Evolutionary conservation across 257 asterid genomes (phyloP).

Genomic region (Solanum megistacrolobum): DNA sequence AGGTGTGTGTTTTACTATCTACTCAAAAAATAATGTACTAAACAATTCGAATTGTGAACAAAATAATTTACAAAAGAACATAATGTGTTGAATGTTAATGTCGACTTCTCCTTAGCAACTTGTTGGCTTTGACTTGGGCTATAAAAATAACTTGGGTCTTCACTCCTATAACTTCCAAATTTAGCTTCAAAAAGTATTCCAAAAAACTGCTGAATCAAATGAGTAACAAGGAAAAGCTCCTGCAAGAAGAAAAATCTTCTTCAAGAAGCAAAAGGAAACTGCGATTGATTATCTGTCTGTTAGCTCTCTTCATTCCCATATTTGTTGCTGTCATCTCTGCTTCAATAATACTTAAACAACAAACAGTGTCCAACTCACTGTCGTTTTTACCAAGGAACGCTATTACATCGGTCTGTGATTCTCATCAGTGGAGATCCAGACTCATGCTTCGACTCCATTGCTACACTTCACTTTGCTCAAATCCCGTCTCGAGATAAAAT

Average conservation of each 20-base stretch:
- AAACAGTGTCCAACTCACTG: not conserved
- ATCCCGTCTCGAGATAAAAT: not conserved
- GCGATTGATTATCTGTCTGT: not conserved
- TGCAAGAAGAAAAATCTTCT: not conserved
- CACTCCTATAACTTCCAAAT: not conserved
- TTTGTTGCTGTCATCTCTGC: not conserved
- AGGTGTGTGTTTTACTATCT: not conserved
- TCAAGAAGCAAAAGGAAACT: not conserved
- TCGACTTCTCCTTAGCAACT: not conserved
- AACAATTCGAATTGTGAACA: not conserved
- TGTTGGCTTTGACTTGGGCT: not conserved
- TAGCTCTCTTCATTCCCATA: not conserved
- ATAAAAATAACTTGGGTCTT: not conserved
- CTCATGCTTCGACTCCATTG: not conserved
- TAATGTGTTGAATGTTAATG: not conserved
- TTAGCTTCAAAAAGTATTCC: not conserved
- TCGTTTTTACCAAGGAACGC: not conserved
- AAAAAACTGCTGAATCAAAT: not conserved
- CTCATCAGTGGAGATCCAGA: not conserved
- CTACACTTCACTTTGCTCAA: not conserved
- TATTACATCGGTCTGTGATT: not conserved
- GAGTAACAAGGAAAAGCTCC: not conserved
- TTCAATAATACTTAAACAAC: not conserved
- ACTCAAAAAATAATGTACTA: not conserved
- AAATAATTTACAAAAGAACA: not conserved